A percentile compares a stretch with the other conserved stretches of the same genome.
Conservation (phyloP, 2,329 filamentous ascomycete species). For the Cercospora sp. region DNA sequence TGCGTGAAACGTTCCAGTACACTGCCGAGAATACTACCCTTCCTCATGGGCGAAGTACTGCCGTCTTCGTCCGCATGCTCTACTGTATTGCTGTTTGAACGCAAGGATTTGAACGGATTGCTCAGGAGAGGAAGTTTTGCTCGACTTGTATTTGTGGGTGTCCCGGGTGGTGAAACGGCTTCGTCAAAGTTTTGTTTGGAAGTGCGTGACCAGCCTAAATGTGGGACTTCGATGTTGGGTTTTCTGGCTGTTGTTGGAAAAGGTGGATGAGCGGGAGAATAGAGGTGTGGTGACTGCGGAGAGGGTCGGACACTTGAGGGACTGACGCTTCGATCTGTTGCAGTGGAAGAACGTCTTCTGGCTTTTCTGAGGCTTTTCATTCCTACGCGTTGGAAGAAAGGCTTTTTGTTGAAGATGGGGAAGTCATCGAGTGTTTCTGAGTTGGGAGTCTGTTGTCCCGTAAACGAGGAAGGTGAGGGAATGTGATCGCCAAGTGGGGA, state of each 20-base stretch:
- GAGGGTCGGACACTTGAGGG: slow-evolving; percentile 9
- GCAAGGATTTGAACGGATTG: neutral
- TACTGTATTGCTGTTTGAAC: neutral
- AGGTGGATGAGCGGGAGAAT: slow-evolving; percentile 14
- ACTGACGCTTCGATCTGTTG: neutral
- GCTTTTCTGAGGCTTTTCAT: neutral
- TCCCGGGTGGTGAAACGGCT: slow-evolving; percentile 17
- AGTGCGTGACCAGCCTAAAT: slow-evolving; percentile 32
- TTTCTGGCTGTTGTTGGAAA: neutral
- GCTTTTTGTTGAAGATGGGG: slow-evolving; percentile 15
- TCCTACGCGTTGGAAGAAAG: slow-evolving; percentile 22
- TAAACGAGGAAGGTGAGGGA: neutral
- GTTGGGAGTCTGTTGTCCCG: neutral
- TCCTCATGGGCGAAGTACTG: neutral
- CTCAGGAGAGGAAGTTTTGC: neutral
- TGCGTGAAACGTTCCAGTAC: slow-evolving; percentile 30
- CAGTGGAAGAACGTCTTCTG: neutral
- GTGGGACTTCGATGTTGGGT: neutral
- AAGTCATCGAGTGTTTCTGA: neutral
- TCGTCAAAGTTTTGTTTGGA: slow-evolving; percentile 32
- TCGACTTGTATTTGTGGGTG: neutral
- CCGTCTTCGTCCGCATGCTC: neutral
- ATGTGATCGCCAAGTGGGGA: slow-evolving; percentile 9
- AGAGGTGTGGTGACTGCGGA: slow-evolving; percentile 25
- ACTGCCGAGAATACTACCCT: slow-evolving; percentile 18